Evolutionary conservation across 768 basidiomycete genomes (phyloP).

Genomic region (Lentinus tigrinus): DNA sequence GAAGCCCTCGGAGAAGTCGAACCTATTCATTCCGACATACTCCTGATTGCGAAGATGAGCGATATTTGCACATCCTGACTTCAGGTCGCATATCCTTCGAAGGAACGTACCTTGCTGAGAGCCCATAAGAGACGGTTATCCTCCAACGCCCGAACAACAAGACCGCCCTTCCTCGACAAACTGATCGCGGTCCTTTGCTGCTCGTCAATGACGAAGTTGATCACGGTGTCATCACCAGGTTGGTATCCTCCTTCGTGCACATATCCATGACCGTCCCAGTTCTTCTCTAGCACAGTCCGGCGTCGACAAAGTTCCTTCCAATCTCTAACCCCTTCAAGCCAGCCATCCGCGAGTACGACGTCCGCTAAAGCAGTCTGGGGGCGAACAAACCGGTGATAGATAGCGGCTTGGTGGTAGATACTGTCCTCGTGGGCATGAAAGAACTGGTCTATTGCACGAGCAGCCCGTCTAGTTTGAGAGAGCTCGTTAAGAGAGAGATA

Average conservation of each 20-base stretch:
- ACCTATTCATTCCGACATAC: slow-evolving; percentile 5
- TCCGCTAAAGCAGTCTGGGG: slow-evolving; percentile 18
- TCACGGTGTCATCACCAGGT: slow-evolving; percentile 4
- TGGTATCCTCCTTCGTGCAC: slow-evolving; percentile 20
- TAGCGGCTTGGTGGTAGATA: slow-evolving; percentile 24
- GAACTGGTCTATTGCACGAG: slow-evolving; percentile 13
- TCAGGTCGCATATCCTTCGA: too few relatives aligned
- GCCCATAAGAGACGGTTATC: slow-evolving; percentile 18
- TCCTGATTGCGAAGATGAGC: background rate
- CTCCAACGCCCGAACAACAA: slow-evolving; percentile 18
- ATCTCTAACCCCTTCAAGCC: slow-evolving; percentile 9
- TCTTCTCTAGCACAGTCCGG: slow-evolving; percentile 14
- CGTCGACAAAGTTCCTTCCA: slow-evolving; percentile 26
- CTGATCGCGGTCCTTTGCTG: slow-evolving; percentile 12
- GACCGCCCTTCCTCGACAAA: slow-evolving; percentile 4
- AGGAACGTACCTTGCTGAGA: slow-evolving; percentile 13
- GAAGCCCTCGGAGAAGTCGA: slow-evolving; percentile 17
- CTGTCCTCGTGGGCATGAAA: slow-evolving; percentile 17
- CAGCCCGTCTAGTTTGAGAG: slow-evolving; percentile 10
- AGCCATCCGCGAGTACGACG: background rate
- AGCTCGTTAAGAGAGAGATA: slow-evolving; percentile 22
- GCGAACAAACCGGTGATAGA: slow-evolving; percentile 20
- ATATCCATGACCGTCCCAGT: slow-evolving; percentile 24
- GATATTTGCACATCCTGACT: background rate
- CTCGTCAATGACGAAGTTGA: slow-evolving; percentile 20